These are phyloP conservation scores for Asterionellopsis glacialis DNA, from an alignment of 108 stramenopile genomes.

Conservation along the genomic window DNA sequence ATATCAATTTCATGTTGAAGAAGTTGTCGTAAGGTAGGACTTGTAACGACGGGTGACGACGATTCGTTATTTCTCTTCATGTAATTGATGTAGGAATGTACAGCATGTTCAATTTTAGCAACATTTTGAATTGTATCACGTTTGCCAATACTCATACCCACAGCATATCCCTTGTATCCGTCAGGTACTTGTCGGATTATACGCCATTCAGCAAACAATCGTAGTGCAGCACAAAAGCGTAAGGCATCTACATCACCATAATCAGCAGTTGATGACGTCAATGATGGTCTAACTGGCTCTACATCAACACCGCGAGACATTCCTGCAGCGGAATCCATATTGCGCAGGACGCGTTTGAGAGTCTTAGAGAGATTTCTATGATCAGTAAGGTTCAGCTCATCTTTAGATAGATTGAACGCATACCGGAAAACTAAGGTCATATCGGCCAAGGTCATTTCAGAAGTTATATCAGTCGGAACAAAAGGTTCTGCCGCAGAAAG, in stretches of 20 bases:
- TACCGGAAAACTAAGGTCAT: conserved; percentile 22
- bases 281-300: not conserved
- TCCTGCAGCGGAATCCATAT: not conserved
- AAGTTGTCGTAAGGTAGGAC: conserved; percentile 38
- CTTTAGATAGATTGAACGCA: not conserved
- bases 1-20: conserved; percentile 23
- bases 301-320: conserved; percentile 1
- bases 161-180: conserved; percentile 35
- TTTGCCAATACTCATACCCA: conserved; percentile 42
- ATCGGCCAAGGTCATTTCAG: conserved; percentile 46
- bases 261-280: not conserved
- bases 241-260: conserved; percentile 31
- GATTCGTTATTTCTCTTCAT: not conserved
- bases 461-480: conserved; percentile 37
- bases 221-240: conserved; percentile 16
- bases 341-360: not conserved
- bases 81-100: conserved; percentile 23
- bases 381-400: not conserved
- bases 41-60: conserved; percentile 1
- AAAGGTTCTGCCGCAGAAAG: conserved; percentile 42
- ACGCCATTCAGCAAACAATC: conserved; percentile 46
- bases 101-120: conserved; percentile 39
- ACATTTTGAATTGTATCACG: conserved; percentile 55
- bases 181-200: conserved; percentile 29
- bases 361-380: not conserved